These are phyloP conservation scores for Rhizophagus sp. DNA, from an alignment of 192 early-diverging fungal species.

Conservation along the genomic window DNA sequence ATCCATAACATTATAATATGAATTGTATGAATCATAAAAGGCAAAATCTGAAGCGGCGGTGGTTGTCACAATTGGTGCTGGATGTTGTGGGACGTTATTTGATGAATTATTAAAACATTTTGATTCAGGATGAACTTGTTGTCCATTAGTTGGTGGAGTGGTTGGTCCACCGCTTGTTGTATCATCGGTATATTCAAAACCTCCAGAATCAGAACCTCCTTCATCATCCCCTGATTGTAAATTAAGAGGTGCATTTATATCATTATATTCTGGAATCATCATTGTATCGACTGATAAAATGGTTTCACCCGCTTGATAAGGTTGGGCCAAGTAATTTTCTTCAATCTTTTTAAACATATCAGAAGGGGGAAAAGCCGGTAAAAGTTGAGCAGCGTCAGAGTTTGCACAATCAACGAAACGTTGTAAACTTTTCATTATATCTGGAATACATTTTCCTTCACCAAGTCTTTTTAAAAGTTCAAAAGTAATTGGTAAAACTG, in stretches of 20 bases:
- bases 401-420: neutral
- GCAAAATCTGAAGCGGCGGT: no score
- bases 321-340: neutral
- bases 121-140: no score
- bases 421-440: neutral
- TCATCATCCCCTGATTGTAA: no score
- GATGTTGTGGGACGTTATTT: no score
- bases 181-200: neutral
- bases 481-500: neutral
- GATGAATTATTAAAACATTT: no score
- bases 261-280: neutral
- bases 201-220: neutral
- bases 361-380: neutral
- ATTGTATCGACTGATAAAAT: neutral
- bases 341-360: neutral
- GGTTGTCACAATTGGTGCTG: no score
- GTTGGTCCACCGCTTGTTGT: neutral
- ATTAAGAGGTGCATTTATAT: neutral
- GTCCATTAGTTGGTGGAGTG: neutral
- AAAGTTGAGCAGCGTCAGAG: no score
- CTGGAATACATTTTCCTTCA: neutral
- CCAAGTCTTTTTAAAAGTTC: neutral
- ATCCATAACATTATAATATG: no score
- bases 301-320: neutral
- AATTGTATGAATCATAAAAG: no score